These are phyloP conservation scores for Blastobotrys apis DNA, from an alignment of 1,139 yeast genomes.

Conservation along the genomic window DNA sequence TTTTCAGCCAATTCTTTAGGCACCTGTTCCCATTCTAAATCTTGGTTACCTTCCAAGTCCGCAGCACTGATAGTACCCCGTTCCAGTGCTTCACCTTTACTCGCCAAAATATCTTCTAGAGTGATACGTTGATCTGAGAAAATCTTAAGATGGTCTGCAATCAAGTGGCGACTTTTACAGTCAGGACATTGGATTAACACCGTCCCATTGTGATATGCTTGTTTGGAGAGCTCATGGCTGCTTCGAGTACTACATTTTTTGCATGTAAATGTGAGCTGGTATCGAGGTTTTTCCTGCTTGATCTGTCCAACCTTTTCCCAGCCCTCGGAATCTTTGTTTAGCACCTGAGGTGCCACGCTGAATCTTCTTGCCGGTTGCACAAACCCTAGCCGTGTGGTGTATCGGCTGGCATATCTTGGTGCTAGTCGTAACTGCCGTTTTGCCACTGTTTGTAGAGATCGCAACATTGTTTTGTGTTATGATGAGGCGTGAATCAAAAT, in stretches of 20 bases:
- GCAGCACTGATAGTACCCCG: conserved; percentile 34
- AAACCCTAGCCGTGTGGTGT: not conserved
- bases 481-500: no score
- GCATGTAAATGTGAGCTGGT: conserved; percentile 90
- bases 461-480: not conserved
- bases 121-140: conserved; percentile 72
- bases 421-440: not conserved
- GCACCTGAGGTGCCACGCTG: not conserved
- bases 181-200: conserved; percentile 91
- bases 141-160: conserved; percentile 87
- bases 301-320: conserved; percentile 17
- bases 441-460: conserved; percentile 1
- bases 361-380: not conserved
- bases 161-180: conserved; percentile 81
- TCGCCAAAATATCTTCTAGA: conserved; percentile 71
- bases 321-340: conserved; percentile 4
- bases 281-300: conserved; percentile 51
- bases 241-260: conserved; percentile 82
- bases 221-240: conserved; percentile 83
- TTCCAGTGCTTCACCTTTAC: conserved; percentile 71
- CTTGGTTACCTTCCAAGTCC: conserved; percentile 14
- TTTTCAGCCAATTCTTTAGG: conserved; percentile 21
- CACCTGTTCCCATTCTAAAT: conserved; percentile 25
- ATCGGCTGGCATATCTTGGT: not conserved
- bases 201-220: conserved; percentile 82